Base-by-base conservation (phyloP, 1,139 yeast species). In the Nadsonia starkeyi-henricii region DNA sequence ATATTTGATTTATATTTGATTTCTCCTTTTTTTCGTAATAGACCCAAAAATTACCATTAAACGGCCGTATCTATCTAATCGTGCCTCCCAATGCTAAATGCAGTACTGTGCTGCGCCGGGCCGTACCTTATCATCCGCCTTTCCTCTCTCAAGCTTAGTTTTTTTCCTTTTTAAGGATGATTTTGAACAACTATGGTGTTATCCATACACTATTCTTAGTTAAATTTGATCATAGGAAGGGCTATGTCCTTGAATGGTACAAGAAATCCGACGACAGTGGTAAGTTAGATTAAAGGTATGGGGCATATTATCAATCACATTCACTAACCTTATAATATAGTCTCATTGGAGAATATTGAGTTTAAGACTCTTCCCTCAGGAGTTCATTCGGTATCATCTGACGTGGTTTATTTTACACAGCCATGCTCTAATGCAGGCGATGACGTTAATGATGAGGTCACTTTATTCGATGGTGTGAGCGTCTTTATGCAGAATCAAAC, bases 321-420 rank as follows among this genome's bases (percentile, higher is more conserved):
- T 9, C 28, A 9, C 28, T 23, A 54, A 57, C 45, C 55, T 61
- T 42, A 51, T 52, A 33, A 58, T 61, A 30, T 56, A 4, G 63
- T 67, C 26, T 55, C 61, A 2, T 50, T 67, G 21, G 58, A 42
- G 26, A 70, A 70, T n/a, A 57, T 85, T 19, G 96, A 88, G 62
- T 85, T 75, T 64, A 81, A 82, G 56, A 72, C 80, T 13, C 66
- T 88, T 48, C 96, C 96, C 1, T 81, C 93, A 0, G 95, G 96
- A 1, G 71, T 85, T n/a, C 96, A 86, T 60, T 76, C 79, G 42
- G 70, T 69, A 23, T 62, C 63, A 13, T 62, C 69, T 42, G 89
- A 85, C 55, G 72, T 74, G 1, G 67, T 78, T 2, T 70, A 74
- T 47, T 78, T 79, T 61, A 70, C 69, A 3, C 71, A 69, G 12